Evolutionary conservation across 768 basidiomycete species (phyloP).

Genomic region (Collybiopsis confluens): DNA sequence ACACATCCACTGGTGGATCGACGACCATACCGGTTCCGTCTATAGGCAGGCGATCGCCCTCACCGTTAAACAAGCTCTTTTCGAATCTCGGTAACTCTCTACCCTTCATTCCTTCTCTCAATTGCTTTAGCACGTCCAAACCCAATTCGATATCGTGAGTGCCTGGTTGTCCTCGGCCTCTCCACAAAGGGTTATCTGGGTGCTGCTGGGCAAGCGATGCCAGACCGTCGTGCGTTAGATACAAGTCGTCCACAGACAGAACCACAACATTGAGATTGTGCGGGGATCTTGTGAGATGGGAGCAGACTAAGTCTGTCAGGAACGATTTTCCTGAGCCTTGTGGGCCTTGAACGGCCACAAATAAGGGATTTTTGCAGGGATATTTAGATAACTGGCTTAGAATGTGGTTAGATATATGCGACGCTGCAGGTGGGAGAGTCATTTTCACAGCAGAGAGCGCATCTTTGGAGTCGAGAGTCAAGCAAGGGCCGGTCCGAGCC

Average conservation of each 20-base stretch:
- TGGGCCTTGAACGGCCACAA: conserved; percentile 88
- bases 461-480: background rate
- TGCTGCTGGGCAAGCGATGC: conserved; percentile 47
- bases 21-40: conserved; percentile 39
- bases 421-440: conserved; percentile 30
- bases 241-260: conserved; percentile 82
- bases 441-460: background rate
- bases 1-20: conserved; percentile 54
- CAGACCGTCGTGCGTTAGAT: conserved; percentile 68
- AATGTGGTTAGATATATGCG: conserved; percentile 35
- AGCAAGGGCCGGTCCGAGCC: background rate
- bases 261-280: conserved; percentile 53
- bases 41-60: conserved; percentile 73
- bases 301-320: conserved; percentile 56
- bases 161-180: conserved; percentile 88
- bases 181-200: conserved; percentile 61
- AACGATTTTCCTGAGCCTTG: conserved; percentile 94
- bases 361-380: conserved; percentile 48
- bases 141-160: conserved; percentile 84
- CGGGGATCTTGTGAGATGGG: conserved; percentile 36
- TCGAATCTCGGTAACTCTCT: conserved; percentile 79
- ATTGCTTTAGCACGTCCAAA: conserved; percentile 38
- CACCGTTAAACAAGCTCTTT: conserved; percentile 75
- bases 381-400: conserved; percentile 23
- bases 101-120: conserved; percentile 41